Evolutionary conservation across 331 rosid species (phyloP).

Genomic region (Saraca asoca): DNA sequence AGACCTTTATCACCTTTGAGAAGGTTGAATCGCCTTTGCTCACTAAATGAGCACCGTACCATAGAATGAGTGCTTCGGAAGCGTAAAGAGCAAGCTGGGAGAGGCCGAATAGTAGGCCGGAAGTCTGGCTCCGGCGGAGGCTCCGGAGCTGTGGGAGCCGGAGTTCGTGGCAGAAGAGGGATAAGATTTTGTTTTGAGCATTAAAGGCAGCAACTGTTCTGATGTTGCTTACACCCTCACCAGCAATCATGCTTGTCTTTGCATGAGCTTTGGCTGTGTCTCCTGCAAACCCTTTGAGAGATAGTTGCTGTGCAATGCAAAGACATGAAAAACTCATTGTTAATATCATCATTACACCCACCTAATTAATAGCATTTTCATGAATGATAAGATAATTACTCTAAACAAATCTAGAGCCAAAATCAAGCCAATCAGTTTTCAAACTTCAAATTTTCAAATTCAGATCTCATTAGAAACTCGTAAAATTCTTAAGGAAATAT

Average conservation of each 20-base stretch:
- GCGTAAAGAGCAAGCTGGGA: slow-evolving; percentile 92
- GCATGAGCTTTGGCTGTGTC: slow-evolving; percentile 99
- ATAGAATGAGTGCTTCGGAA: slow-evolving; percentile 86
- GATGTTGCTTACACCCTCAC: slow-evolving; percentile 97
- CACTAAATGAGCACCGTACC: slow-evolving; percentile 95
- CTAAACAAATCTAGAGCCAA: no score
- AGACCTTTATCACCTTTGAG: slow-evolving; percentile 91
- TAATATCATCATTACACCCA: not conserved
- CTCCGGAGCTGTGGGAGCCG: slow-evolving; percentile 68
- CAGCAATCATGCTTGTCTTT: slow-evolving; percentile 98
- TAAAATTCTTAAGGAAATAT: no score
- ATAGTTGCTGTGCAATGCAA: slow-evolving; percentile 75
- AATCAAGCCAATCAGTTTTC: no score
- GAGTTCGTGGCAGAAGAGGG: slow-evolving; percentile 74
- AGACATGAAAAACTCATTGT: slow-evolving; percentile 14
- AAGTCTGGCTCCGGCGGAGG: slow-evolving; percentile 77
- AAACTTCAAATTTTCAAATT: no score
- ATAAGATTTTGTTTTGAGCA: slow-evolving; percentile 82
- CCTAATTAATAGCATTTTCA: no score
- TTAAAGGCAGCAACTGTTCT: slow-evolving; percentile 98
- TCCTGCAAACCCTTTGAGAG: slow-evolving; percentile 97
- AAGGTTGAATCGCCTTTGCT: slow-evolving; percentile 81
- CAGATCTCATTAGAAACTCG: no score
- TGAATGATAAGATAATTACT: not conserved
- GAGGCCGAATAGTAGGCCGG: slow-evolving; percentile 78